Base-by-base conservation (phyloP, 192 early-diverging fungal species). In the Dissophora ornata region DNA sequence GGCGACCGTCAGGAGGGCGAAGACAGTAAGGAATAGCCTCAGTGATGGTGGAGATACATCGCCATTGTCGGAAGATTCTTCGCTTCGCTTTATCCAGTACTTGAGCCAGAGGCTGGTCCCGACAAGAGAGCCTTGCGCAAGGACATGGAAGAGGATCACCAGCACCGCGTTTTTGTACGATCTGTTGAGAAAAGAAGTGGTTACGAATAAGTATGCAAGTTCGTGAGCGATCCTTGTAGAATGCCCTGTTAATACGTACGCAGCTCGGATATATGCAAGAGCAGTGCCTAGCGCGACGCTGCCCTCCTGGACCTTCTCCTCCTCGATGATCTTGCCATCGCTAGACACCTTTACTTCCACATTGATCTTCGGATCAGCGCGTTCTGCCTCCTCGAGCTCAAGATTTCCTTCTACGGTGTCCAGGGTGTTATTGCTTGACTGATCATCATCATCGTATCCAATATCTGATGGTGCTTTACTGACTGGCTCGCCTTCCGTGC, bases 51-150 rank as follows among this genome's bases (percentile, higher is more conserved):
- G 0, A 25, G 24, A 12, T 7, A 3, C 16, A 16, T 56, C 40
- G 41, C n/a, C 42, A 10, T 58, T 19, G 51, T 73, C 66, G 33
- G 52, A 45, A n/a, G 66, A 42, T 3, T 66, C 50, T 19, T 67
- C 60, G 52, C 79, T 83, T 0, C 79, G 62, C 19, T 80, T 80
- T 22, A 84, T 81, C 83, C 87, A 87, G 71, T 85, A 77, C 79
- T 84, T 89, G 61, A 89, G 83, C 87, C 87, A 89, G 62, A 89
- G 71, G 53, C 81, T 87, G 19, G 81, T 83, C 0, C 69, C 48
- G 12, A 87, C 81, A 24, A 83, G 80, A 30, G 78, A 70, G n/a
- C 71, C 21, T 18, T 85, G 75, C 7, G 79, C 78, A 2, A 67
- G 38, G 21, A 84, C 30, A 52, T 84, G 81, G 18, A 86, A 81